Conservation (phyloP, 75 land plant species). For the Picea glauca region DNA sequence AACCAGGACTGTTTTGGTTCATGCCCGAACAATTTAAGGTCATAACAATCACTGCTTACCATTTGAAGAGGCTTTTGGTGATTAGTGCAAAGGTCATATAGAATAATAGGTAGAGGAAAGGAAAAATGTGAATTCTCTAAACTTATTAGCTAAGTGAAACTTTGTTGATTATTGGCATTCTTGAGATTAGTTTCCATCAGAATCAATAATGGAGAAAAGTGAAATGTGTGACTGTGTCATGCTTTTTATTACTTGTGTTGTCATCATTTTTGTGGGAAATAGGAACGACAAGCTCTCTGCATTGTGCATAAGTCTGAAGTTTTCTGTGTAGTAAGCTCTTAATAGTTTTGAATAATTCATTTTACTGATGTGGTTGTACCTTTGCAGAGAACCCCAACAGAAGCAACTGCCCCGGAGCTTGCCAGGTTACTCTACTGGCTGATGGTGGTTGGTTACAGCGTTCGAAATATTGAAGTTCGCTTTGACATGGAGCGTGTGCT, state of each 20-base stretch:
- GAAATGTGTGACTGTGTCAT: background rate
- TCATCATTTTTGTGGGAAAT: background rate
- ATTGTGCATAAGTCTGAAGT: background rate
- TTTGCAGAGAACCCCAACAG: constrained; percentile 71
- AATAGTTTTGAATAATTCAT: background rate
- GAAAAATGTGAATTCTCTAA: background rate
- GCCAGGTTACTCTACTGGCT: constrained; percentile 91
- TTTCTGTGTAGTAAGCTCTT: background rate
- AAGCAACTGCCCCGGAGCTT: constrained; percentile 81
- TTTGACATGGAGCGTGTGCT: constrained; percentile 93
- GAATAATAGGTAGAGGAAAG: background rate
- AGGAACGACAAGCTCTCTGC: background rate
- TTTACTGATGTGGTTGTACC: background rate
- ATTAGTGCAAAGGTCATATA: background rate
- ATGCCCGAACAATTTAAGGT: background rate
- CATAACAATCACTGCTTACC: background rate
- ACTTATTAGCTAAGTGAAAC: background rate
- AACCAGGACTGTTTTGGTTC: background rate
- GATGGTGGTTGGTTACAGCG: constrained; percentile 97
- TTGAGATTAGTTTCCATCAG: background rate
- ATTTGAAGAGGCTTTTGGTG: background rate
- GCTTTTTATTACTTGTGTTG: background rate
- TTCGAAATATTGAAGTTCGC: constrained; percentile 92
- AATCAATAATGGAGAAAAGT: background rate
- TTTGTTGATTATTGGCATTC: background rate